phyloP scores from a whole-genome alignment of 164 flowering plant species.

The Sextonia rubra region DNA sequence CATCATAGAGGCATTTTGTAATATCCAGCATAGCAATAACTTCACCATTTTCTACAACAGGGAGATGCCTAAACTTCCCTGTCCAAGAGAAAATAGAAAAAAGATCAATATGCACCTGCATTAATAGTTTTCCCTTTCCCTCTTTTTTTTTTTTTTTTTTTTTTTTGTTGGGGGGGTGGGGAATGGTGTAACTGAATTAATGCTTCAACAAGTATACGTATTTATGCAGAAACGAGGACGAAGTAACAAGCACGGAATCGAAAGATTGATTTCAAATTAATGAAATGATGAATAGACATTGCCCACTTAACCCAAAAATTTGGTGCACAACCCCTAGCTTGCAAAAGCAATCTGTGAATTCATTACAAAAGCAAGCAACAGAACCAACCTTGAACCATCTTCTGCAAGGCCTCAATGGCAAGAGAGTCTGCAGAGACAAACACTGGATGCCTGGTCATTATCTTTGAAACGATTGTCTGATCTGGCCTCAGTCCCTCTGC shows the following conservation, averaged over 20 bases:
- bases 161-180: no score
- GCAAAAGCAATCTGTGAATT: no score
- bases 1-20: constrained; percentile 97
- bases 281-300: not conserved
- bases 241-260: not conserved
- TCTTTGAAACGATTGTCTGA: constrained; percentile 77
- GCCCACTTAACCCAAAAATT: not conserved
- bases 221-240: not conserved
- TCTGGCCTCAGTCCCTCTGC: constrained; percentile 89
- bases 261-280: not conserved
- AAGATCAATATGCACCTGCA: not conserved
- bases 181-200: not conserved
- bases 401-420: constrained; percentile 92
- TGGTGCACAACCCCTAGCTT: not conserved
- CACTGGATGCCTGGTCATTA: constrained; percentile 91
- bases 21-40: constrained; percentile 91
- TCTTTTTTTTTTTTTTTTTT: not conserved
- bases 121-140: not conserved
- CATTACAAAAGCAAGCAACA: not conserved
- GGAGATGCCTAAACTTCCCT: constrained; percentile 98
- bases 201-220: not conserved
- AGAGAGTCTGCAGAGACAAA: constrained; percentile 84
- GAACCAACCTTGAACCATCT: constrained; percentile 84
- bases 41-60: constrained; percentile 99
- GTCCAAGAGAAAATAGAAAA: constrained; percentile 6